Conservation (phyloP, 225 moss, liverwort and hornwort species). For the Sphagnum contortum region DNA sequence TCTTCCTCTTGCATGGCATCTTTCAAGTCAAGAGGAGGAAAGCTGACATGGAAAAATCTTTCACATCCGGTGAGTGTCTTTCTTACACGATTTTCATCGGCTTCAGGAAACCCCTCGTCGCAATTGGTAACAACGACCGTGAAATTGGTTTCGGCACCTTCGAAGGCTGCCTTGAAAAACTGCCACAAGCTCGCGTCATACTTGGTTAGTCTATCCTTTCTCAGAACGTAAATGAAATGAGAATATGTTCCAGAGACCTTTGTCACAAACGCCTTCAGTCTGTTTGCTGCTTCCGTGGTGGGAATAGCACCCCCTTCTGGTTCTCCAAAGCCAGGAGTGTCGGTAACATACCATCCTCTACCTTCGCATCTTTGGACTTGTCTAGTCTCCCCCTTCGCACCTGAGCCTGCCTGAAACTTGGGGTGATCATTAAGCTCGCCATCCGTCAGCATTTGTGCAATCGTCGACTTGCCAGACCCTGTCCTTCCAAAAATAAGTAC, state of each 20-base stretch:
- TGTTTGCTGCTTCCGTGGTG: not conserved
- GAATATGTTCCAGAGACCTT: conserved; percentile 5
- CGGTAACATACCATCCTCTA: conserved; percentile 13
- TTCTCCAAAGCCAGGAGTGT: conserved; percentile 15
- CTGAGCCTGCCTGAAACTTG: conserved; percentile 1
- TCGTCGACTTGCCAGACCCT: conserved; percentile 1
- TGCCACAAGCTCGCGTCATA: conserved; percentile 9
- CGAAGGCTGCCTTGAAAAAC: conserved; percentile 3
- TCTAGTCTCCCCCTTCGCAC: conserved; percentile 1
- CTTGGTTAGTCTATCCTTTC: conserved; percentile 5
- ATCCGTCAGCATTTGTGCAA: conserved; percentile 2
- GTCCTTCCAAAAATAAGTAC: conserved; percentile 2
- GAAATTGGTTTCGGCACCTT: not conserved
- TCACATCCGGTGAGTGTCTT: conserved; percentile 4
- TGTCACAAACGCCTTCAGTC: conserved; percentile 3
- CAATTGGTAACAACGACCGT: conserved; percentile 9
- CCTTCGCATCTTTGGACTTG: conserved; percentile 1
- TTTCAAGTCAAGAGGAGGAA: not conserved
- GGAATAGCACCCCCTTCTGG: not conserved
- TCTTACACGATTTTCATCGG: not conserved
- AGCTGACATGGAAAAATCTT: conserved; percentile 1
- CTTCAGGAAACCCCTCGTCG: not conserved
- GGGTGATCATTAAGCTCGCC: conserved; percentile 1
- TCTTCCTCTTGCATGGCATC: not conserved
- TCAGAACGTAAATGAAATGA: conserved; percentile 11